phyloP scores from a whole-genome alignment of 2,329 filamentous ascomycete species.

The Aspergillus fructus region DNA sequence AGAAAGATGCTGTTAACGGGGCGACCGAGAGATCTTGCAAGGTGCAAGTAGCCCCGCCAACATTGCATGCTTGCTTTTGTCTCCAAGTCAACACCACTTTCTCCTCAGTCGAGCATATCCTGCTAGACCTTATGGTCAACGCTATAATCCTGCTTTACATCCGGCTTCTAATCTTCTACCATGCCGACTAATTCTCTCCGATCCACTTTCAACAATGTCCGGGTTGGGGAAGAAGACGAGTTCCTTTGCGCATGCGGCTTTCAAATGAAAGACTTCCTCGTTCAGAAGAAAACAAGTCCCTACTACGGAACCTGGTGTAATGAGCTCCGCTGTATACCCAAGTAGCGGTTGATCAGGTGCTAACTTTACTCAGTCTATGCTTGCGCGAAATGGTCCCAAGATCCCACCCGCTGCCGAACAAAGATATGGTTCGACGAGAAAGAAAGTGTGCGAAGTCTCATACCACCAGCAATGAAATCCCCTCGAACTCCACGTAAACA shows the following conservation, averaged over 20 bases:
- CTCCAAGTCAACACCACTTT: background rate
- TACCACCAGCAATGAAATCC: background rate
- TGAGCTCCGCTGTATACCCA: background rate
- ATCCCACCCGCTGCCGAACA: background rate
- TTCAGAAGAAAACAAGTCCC: background rate
- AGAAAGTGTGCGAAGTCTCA: background rate
- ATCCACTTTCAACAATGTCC: conserved; percentile 1
- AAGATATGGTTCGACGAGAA: conserved; percentile 6
- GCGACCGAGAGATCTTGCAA: conserved; percentile 4
- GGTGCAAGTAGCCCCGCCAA: conserved; percentile 3
- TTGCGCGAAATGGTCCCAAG: background rate
- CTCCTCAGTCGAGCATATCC: background rate
- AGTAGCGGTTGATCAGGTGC: background rate
- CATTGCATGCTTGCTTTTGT: background rate
- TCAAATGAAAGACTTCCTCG: background rate
- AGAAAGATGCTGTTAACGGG: background rate
- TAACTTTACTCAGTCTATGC: background rate
- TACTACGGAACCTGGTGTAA: conserved; percentile 7
- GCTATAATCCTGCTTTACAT: too few species aligned
- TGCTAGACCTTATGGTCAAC: too few species aligned
- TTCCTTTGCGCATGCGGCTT: conserved; percentile 6
- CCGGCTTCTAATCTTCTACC: background rate
- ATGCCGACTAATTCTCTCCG: background rate
- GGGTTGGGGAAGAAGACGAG: conserved; percentile 1
- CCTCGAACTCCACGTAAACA: conserved; percentile 8